phyloP scores from a whole-genome alignment of 495 filamentous ascomycete genomes.

The Daldinia loculata region DNA sequence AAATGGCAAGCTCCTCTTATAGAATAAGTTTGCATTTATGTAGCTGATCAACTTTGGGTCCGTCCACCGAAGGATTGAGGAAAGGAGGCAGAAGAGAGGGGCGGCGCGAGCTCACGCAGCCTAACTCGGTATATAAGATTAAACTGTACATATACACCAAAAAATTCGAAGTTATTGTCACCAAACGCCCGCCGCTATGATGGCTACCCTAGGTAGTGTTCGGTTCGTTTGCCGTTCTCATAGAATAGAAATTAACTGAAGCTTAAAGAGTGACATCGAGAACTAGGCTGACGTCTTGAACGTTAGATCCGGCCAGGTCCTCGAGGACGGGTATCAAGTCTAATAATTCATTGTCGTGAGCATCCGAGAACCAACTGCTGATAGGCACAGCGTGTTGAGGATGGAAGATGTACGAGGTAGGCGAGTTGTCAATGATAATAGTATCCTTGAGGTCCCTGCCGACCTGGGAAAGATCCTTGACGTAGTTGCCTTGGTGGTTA shows the following conservation, averaged over 20 bases:
- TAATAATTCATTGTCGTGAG: constrained; percentile 98
- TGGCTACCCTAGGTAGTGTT: constrained; percentile 44
- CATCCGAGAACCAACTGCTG: constrained; percentile 99
- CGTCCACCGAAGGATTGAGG: constrained; percentile 27
- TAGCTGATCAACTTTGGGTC: constrained; percentile 15
- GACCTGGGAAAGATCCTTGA: constrained; percentile 98
- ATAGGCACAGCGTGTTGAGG: constrained; percentile 99
- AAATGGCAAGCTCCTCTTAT: constrained; percentile 18
- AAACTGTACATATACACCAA: constrained; percentile 54
- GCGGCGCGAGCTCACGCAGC: constrained; percentile 31
- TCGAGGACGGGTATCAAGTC: constrained; percentile 98
- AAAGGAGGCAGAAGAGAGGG: constrained; percentile 22
- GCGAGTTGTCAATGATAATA: constrained; percentile 99
- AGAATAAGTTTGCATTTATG: constrained; percentile 12
- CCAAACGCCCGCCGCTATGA: constrained; percentile 64
- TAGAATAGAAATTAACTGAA: constrained; percentile 48
- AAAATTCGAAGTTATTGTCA: constrained; percentile 46
- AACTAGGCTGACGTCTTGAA: constrained; percentile 96
- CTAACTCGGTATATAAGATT: constrained; percentile 50
- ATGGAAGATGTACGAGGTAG: constrained; percentile 99
- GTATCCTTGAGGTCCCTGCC: constrained; percentile 95
- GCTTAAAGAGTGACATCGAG: constrained; percentile 90
- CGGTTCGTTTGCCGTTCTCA: constrained; percentile 40
- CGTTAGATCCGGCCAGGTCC: constrained; percentile 86
- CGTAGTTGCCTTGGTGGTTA: constrained; percentile 99